phyloP scores from a whole-genome alignment of 1,139 yeast species.

The Taiozyma sp. region DNA sequence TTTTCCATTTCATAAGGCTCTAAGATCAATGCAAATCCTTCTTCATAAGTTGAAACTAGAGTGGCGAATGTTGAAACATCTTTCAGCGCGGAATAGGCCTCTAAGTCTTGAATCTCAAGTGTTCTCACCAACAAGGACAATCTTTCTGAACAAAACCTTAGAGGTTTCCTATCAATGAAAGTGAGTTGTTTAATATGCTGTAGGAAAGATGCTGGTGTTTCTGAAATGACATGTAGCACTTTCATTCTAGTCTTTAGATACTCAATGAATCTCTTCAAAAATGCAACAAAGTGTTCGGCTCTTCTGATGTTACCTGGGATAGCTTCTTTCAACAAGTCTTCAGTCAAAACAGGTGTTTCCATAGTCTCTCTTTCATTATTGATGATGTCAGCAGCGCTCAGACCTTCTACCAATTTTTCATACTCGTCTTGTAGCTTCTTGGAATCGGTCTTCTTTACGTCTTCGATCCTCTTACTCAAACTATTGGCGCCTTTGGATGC shows the following conservation, averaged over 20 bases:
- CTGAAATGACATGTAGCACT: conserved; percentile 93
- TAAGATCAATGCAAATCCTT: conserved; percentile 84
- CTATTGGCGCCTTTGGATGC: conserved; percentile 82
- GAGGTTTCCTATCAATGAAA: conserved; percentile 86
- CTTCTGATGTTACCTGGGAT: conserved; percentile 95
- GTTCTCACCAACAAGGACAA: conserved; percentile 85
- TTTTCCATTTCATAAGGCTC: conserved; percentile 98
- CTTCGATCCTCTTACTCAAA: conserved; percentile 70
- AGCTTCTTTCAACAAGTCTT: conserved; percentile 84
- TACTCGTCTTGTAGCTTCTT: conserved; percentile 85
- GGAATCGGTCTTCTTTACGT: conserved; percentile 78
- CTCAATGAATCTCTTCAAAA: conserved; percentile 87
- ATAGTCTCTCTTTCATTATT: conserved; percentile 78
- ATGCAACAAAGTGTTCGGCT: conserved; percentile 95
- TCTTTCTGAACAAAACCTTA: conserved; percentile 88
- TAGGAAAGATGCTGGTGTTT: conserved; percentile 88
- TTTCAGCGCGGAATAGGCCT: conserved; percentile 87
- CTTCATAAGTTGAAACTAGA: conserved; percentile 87
- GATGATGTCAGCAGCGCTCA: conserved; percentile 71
- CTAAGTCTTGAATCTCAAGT: conserved; percentile 80
- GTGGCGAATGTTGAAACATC: conserved; percentile 98
- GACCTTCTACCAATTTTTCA: conserved; percentile 84
- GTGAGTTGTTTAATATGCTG: conserved; percentile 93
- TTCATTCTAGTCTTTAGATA: conserved; percentile 96
- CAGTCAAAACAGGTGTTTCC: conserved; percentile 84